Evolutionary conservation across 768 basidiomycete species (phyloP).

Genomic region (Hydnomerulius pinastri): DNA sequence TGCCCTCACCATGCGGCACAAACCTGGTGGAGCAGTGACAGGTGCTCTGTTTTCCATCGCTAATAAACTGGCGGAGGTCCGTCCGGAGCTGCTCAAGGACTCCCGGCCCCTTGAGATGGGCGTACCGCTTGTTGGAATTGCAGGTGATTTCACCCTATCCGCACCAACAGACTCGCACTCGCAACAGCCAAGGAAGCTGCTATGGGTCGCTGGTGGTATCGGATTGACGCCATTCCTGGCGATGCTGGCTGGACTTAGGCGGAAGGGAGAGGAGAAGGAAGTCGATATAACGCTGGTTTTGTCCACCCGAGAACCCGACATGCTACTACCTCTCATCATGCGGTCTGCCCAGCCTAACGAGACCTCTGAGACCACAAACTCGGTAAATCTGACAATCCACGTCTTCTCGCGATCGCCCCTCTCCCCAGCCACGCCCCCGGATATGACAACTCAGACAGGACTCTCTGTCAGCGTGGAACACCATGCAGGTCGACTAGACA

Average conservation of each 20-base stretch:
- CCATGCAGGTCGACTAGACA: conserved; percentile 23
- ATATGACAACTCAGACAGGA: conserved; percentile 11
- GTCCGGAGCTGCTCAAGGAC: conserved; percentile 45
- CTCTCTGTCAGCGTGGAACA: conserved; percentile 13
- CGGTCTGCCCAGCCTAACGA: conserved; percentile 6
- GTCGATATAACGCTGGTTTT: conserved; percentile 47
- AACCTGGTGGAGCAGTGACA: conserved; percentile 56
- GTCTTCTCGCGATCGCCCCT: conserved; percentile 34
- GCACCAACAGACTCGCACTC: not conserved
- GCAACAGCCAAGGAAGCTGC: conserved; percentile 25
- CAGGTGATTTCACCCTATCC: conserved; percentile 51
- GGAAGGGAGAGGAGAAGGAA: not conserved
- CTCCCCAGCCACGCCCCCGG: not conserved
- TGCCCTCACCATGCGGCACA: conserved; percentile 57
- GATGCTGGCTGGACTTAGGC: conserved; percentile 41
- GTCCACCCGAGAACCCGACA: conserved; percentile 55
- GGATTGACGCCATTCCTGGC: conserved; percentile 67
- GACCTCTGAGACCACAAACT: not conserved
- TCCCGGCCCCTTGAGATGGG: conserved; percentile 38
- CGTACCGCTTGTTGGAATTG: conserved; percentile 51
- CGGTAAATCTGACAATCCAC: conserved; percentile 35
- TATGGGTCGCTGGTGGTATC: conserved; percentile 67
- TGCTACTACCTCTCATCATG: conserved; percentile 43
- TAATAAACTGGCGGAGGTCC: conserved; percentile 39
- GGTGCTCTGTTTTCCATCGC: conserved; percentile 53